phyloP scores from a whole-genome alignment of 305 asterid genomes.

The Solanum hybrid region DNA sequence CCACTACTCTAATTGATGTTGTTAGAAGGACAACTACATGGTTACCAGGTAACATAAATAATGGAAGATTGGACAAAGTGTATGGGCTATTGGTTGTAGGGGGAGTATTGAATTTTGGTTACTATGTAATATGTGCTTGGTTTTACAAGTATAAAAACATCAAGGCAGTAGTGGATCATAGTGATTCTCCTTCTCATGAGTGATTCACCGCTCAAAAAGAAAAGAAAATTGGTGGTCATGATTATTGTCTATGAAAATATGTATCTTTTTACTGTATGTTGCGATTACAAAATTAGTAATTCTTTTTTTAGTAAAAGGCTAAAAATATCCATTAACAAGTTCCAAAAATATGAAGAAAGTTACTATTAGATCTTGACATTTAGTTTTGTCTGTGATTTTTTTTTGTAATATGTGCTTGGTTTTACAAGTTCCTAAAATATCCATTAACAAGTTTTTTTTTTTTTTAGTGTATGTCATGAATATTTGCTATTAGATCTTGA shows the following conservation, averaged over 20 bases:
- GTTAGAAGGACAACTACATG: slow-evolving; percentile 25
- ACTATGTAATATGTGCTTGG: slow-evolving; percentile 29
- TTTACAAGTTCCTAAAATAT: no score
- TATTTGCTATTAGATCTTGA: background rate
- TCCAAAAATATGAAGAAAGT: no score
- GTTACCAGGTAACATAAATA: slow-evolving; percentile 37
- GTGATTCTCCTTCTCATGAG: background rate
- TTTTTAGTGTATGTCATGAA: no score
- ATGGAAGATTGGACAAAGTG: slow-evolving; percentile 43
- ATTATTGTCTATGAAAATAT: background rate
- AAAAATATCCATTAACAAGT: no score
- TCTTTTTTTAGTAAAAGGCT: no score
- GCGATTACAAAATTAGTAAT: no score
- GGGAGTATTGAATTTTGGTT: slow-evolving; percentile 33
- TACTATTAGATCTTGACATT: no score
- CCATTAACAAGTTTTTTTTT: no score
- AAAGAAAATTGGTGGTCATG: background rate
- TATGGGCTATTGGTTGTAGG: slow-evolving; percentile 36
- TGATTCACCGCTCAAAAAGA: slow-evolving; percentile 12
- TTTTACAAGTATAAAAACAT: slow-evolving; percentile 7
- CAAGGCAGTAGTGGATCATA: background rate
- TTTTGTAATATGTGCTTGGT: no score
- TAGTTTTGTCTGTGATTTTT: no score
- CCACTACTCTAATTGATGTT: slow-evolving; percentile 23
- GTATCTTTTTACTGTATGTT: background rate